These are phyloP conservation scores for Phytophthora sojae DNA, from an alignment of 352 stramenopile species.

Conservation along the genomic window DNA sequence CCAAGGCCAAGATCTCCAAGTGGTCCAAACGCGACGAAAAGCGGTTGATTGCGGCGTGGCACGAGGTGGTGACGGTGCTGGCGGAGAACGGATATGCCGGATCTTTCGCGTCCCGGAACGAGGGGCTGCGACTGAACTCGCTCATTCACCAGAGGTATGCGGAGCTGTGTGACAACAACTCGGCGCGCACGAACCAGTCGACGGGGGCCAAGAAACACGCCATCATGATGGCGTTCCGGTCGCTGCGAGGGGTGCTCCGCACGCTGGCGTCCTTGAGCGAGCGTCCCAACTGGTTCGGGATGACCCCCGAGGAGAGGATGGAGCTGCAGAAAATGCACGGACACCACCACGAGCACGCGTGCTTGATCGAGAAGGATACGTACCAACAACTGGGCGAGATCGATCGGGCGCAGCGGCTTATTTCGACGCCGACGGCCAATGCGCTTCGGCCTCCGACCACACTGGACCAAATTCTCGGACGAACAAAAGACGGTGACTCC, in stretches of 20 bases:
- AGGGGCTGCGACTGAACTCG: conserved; percentile 38
- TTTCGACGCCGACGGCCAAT: conserved; percentile 27
- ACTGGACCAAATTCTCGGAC: conserved; percentile 28
- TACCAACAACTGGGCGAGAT: conserved; percentile 43
- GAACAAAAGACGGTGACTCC: conserved; percentile 8
- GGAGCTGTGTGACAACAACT: conserved; percentile 29
- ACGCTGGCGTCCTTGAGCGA: conserved; percentile 38
- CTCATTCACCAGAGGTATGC: conserved; percentile 49
- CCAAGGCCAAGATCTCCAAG: conserved; percentile 30
- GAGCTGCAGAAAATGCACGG: conserved; percentile 43
- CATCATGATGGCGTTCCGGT: conserved; percentile 45
- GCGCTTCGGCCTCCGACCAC: conserved; percentile 29
- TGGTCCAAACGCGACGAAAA: conserved; percentile 43
- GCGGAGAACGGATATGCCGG: conserved; percentile 27
- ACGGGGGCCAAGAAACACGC: conserved; percentile 43
- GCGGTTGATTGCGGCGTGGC: conserved; percentile 39
- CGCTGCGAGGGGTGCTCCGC: conserved; percentile 37
- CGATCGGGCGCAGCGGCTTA: conserved; percentile 29
- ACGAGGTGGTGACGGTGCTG: conserved; percentile 39
- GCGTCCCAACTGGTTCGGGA: conserved; percentile 49
- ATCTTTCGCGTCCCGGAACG: conserved; percentile 37
- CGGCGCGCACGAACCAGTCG: conserved; percentile 39
- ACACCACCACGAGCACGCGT: conserved; percentile 41
- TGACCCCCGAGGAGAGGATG: conserved; percentile 43
- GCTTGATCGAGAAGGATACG: conserved; percentile 43